These are phyloP conservation scores for Verticillium tricorpus DNA, from an alignment of 2,329 filamentous ascomycete genomes.

Conservation along the genomic window DNA sequence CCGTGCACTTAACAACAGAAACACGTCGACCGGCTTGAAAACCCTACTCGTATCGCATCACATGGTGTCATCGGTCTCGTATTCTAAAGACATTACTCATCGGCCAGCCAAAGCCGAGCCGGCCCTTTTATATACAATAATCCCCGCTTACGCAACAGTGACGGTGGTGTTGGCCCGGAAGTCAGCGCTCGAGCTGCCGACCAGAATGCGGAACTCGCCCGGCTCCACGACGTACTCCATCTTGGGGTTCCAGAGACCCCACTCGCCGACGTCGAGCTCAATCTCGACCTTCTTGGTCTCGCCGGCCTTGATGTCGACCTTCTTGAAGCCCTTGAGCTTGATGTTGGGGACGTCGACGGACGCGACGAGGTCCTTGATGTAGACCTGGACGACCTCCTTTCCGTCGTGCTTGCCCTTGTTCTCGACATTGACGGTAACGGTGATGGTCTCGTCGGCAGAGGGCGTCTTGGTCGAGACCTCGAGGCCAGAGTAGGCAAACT, in stretches of 20 bases:
- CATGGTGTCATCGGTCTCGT: neutral
- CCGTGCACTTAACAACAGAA: no score
- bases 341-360: slow-evolving; percentile 62
- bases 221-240: slow-evolving; percentile 73
- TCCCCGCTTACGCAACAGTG: slow-evolving; percentile 33
- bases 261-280: slow-evolving; percentile 48
- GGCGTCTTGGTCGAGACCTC: slow-evolving; percentile 43
- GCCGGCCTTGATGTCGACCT: slow-evolving; percentile 56
- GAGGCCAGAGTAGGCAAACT: slow-evolving; percentile 54
- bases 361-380: slow-evolving; percentile 58
- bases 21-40: no score
- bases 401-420: slow-evolving; percentile 55
- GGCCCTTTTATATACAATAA: neutral
- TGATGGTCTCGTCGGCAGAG: slow-evolving; percentile 47
- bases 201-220: slow-evolving; percentile 59
- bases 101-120: neutral
- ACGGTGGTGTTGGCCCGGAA: slow-evolving; percentile 52
- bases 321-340: slow-evolving; percentile 62
- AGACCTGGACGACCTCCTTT: slow-evolving; percentile 64
- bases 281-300: slow-evolving; percentile 49
- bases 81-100: neutral
- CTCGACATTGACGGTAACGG: slow-evolving; percentile 55
- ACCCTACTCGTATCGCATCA: no score
- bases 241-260: slow-evolving; percentile 53
- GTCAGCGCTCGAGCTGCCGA: slow-evolving; percentile 57